Percentiles rank a stretch among this genome's conserved stretches.
phyloP scores from a whole-genome alignment of 768 basidiomycete species.

The Trametopsis cervina region DNA sequence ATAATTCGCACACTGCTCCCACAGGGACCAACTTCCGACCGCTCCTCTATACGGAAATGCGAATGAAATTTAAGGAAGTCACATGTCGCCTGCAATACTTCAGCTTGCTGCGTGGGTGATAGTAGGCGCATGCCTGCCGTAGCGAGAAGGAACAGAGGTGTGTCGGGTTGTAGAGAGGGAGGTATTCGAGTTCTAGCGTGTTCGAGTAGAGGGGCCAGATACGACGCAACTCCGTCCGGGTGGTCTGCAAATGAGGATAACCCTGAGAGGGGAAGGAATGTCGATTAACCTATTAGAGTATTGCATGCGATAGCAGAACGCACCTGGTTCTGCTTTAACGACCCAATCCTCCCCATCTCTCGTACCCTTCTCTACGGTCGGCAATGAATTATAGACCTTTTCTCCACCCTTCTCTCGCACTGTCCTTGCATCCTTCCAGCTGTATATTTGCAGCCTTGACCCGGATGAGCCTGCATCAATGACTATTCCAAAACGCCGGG shows the following conservation, averaged over 20 bases:
- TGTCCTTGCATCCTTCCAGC: conserved; percentile 80
- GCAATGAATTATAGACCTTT: conserved; percentile 49
- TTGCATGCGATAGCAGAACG: conserved; percentile 22
- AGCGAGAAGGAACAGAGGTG: conserved; percentile 90
- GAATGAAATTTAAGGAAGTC: conserved; percentile 68
- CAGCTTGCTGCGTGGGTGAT: conserved; percentile 55
- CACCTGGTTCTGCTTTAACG: conserved; percentile 89
- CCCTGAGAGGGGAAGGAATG: conserved; percentile 39
- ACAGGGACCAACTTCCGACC: conserved; percentile 70
- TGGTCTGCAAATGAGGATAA: conserved; percentile 75
- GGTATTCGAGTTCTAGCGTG: conserved; percentile 83
- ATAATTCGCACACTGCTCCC: conserved; percentile 92
- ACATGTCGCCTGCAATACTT: conserved; percentile 74
- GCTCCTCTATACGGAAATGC: conserved; percentile 65
- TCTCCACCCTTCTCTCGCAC: conserved; percentile 46
- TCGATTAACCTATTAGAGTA: neutral
- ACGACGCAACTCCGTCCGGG: conserved; percentile 61
- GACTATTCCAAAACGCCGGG: conserved; percentile 85
- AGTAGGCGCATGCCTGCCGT: conserved; percentile 97
- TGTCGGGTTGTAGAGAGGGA: conserved; percentile 75
- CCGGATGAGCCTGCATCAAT: conserved; percentile 99
- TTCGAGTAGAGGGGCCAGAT: conserved; percentile 75
- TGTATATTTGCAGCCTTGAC: conserved; percentile 93
- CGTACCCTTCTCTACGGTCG: conserved; percentile 90
- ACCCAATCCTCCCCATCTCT: conserved; percentile 79